Evolutionary conservation across 352 stramenopile species (phyloP).

Genomic region (Hyaloperonospora arabidopsidis): DNA sequence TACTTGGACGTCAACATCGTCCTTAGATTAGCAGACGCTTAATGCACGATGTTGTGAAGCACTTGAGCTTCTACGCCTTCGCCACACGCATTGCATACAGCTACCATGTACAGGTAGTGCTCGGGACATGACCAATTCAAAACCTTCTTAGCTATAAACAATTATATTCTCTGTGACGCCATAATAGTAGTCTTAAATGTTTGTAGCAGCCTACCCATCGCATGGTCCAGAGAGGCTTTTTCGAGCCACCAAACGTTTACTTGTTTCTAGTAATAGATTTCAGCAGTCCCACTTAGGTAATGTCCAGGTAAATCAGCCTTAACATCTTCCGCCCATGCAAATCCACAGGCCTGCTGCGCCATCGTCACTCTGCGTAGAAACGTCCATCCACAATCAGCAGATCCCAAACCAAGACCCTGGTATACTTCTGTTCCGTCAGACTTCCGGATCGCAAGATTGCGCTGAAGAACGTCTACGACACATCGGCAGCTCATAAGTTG

Average conservation of each 20-base stretch:
- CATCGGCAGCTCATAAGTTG: no score
- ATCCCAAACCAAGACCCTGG: no score
- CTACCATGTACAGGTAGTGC: constrained; percentile 22
- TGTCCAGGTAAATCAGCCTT: no score
- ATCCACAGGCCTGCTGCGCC: no score
- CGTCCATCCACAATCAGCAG: no score
- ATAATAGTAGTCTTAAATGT: constrained; percentile 15
- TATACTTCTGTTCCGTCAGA: no score
- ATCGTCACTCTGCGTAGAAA: no score
- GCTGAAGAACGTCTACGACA: no score
- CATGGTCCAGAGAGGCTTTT: constrained; percentile 3
- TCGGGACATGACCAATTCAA: constrained; percentile 8
- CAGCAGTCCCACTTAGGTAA: constrained; percentile 2
- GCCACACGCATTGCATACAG: constrained; percentile 9
- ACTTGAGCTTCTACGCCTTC: constrained; percentile 6
- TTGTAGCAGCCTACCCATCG: constrained; percentile 11
- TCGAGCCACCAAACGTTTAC: constrained; percentile 11
- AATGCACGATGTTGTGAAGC: constrained; percentile 21
- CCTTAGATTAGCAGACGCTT: constrained; percentile 1
- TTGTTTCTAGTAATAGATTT: constrained; percentile 18
- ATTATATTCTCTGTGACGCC: constrained; percentile 9
- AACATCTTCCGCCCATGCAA: no score
- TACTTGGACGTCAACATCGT: constrained; percentile 3
- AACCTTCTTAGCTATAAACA: constrained; percentile 12
- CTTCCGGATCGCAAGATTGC: no score